These are phyloP conservation scores for Physcia stellaris DNA, from an alignment of 495 filamentous ascomycete genomes.

Conservation along the genomic window DNA sequence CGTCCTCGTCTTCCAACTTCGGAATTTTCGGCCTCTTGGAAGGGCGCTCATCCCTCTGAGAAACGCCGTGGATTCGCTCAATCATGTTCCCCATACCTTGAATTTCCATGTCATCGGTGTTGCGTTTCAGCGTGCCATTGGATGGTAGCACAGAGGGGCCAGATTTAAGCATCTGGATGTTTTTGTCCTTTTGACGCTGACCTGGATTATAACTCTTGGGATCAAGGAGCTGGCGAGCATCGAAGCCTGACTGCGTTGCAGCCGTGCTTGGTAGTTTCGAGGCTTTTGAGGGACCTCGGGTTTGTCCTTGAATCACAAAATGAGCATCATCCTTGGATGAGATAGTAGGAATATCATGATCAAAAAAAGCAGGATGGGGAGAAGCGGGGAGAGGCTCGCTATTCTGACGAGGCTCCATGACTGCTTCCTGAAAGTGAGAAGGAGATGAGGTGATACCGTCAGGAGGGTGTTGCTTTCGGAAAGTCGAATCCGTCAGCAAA, in stretches of 20 bases:
- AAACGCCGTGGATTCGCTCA: constrained; percentile 60
- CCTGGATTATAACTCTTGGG: constrained; percentile 10
- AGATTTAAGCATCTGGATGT: neutral
- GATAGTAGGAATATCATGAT: neutral
- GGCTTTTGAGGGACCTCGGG: neutral
- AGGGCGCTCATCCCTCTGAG: constrained; percentile 44
- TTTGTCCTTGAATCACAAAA: constrained; percentile 4
- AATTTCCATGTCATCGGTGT: constrained; percentile 9
- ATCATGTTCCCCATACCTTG: constrained; percentile 30
- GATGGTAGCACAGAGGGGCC: no score
- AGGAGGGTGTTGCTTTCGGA: neutral
- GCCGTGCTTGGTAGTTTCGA: neutral
- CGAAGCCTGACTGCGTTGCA: neutral
- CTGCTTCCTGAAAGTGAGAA: neutral
- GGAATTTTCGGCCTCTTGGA: constrained; percentile 53
- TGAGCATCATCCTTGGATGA: constrained; percentile 16
- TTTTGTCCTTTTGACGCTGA: neutral
- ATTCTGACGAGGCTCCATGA: neutral
- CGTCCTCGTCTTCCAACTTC: constrained; percentile 24
- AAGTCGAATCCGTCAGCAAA: no score
- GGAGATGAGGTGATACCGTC: neutral
- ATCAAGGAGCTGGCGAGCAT: constrained; percentile 14
- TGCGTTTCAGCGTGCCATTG: constrained; percentile 12
- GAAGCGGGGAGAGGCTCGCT: neutral
- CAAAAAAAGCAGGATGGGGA: neutral